Base-by-base conservation (phyloP, 352 stramenopile genomes). In the Pythium pyrilobum region DNA sequence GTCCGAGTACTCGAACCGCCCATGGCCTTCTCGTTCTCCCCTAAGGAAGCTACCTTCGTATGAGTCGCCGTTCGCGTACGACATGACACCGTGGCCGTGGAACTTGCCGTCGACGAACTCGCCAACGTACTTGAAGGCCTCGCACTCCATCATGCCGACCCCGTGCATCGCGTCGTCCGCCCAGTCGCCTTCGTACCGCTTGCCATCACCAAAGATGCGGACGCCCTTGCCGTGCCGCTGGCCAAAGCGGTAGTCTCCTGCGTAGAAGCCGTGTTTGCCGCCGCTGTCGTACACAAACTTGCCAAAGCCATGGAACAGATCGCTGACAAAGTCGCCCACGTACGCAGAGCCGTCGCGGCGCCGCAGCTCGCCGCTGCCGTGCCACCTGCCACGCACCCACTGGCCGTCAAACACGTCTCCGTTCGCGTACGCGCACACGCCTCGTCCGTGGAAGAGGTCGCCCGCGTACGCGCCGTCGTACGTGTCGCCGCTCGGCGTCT, bases 141-240 rank as follows among this genome's bases (percentile, higher is more conserved):
- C 66, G 33, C 67, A 71, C 43, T 86, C 70, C 33, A 87, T 60
- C 4, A 85, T 67, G 2, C 78, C 81, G 15, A 73, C 59, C 9
- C 81, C 81, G 21, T 87, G 52, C 43, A 77, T 74, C 32, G 74
- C 65, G 45, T 88, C 75, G 20, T 89, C 57, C 9, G 44, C 34
- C 79, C 78, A 94, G 20, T 81, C 61, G 33, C 83, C 83, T 53
- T 94, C 81, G 52, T 92, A 94, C 28, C 54, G 54, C 36, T 71
- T 72, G 11, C 61, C 40, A 9, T 66, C 65, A 20, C 68, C 71
- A 59, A 86, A 92, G 23, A 77, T 62, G 6, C 83, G 77, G 10
- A 75, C 45, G 15, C 81, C 83, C 40, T 80, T 74, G 41, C 83
- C 83, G 25, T 89, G 74, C 0, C 77, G 69, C 44, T 66, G 69